Base-by-base conservation (phyloP, 2,329 filamentous ascomycete genomes). In the Exophiala lecanii-corni region DNA sequence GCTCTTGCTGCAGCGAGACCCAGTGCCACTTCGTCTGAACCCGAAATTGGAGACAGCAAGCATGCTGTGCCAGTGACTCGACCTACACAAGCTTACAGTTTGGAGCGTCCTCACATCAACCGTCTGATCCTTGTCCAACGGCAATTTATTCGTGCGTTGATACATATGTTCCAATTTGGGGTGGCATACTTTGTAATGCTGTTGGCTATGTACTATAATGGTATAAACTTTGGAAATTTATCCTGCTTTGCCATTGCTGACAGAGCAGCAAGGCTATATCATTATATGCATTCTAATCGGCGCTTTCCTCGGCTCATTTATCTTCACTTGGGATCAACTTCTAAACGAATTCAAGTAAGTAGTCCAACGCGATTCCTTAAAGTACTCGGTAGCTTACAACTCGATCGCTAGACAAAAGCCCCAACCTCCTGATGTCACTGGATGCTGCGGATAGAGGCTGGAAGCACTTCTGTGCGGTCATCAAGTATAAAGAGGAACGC, bases 271-370 rank as follows among this genome's bases (percentile, higher is more conserved):
- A 40, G 37, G 82, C 9, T 92, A 87, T 63, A 74, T 92, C 49
- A 86, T 92, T 61, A 82, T 91, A 45, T 86, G 81, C 54, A 87
- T 92, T 61, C 78, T 91, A 50, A 75, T 91, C 42, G 87, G 87
- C 1, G 79, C 83, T 1, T 87, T 79, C 51, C 44, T 89, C 3
- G 87, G 86, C 12, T 71, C 75, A 7, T 86, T 89, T 51, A 59
- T 86, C 46, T 89, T 87, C 60, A 76, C 79, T 20, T 89, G 84
- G 83, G 37, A 39, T 35, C 37, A 40, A 18, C 23, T 40, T 6
- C 23, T 40, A 15, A 32, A 40, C 15, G 37, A 40, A 32, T 9
- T 31, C 23, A 31, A 20, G 37, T 40, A 31, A n/a, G 37, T 40
- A 6, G n/a, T n/a, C n/a, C n/a, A n/a, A n/a, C n/a, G n/a, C n/a